These are phyloP conservation scores for Remersonia thermophila DNA, from an alignment of 2,329 filamentous ascomycete genomes.

Conservation along the genomic window DNA sequence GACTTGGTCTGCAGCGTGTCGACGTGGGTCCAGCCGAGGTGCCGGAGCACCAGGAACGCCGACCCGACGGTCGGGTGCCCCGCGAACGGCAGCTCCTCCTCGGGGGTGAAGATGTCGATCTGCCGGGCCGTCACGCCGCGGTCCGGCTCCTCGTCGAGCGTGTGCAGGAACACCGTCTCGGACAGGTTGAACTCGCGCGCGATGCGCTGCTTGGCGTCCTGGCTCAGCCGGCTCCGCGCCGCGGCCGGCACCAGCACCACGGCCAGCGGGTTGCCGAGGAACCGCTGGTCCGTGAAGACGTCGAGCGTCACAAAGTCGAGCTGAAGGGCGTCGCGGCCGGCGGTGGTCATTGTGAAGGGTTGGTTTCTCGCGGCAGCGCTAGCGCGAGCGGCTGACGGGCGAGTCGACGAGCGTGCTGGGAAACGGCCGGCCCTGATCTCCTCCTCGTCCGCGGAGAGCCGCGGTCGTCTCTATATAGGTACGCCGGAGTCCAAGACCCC, in stretches of 20 bases:
- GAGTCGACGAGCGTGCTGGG: no score
- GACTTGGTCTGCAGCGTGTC: slow-evolving; percentile 41
- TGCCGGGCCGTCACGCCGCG: slow-evolving; percentile 20
- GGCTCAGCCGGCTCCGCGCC: slow-evolving; percentile 28
- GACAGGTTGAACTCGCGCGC: slow-evolving; percentile 53
- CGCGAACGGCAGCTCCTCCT: slow-evolving; percentile 46
- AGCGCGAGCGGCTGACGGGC: no score
- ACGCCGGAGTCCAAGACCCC: no score
- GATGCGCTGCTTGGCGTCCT: slow-evolving; percentile 43
- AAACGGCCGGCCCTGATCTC: no score
- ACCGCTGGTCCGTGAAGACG: slow-evolving; percentile 42
- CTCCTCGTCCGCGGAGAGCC: no score
- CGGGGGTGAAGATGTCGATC: slow-evolving; percentile 48
- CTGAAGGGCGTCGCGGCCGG: slow-evolving; percentile 3
- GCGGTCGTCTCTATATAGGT: no score
- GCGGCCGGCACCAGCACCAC: slow-evolving; percentile 40
- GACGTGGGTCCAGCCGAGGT: slow-evolving; percentile 23
- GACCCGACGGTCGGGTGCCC: slow-evolving; percentile 51
- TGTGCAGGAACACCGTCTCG: slow-evolving; percentile 51
- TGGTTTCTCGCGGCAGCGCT: no score
- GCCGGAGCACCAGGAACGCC: slow-evolving; percentile 34
- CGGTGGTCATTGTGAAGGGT: neutral
- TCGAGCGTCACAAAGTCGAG: slow-evolving; percentile 42
- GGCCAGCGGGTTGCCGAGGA: slow-evolving; percentile 48
- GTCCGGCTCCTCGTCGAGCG: slow-evolving; percentile 21